Evolutionary conservation across 768 basidiomycete species (phyloP).

Genomic region (Tricholoma sp.): DNA sequence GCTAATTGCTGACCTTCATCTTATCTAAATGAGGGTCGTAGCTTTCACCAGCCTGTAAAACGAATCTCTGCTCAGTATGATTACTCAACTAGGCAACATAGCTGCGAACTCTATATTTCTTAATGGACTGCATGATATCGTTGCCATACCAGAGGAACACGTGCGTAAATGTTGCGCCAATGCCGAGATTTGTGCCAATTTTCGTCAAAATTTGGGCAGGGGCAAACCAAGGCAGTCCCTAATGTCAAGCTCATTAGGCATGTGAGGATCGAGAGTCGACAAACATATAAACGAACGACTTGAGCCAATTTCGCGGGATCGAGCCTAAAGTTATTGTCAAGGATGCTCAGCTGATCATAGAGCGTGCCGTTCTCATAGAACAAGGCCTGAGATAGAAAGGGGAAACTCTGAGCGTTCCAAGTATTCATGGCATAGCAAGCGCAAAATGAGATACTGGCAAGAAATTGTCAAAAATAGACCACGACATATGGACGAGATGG

Average conservation of each 20-base stretch:
- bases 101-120: conserved; percentile 31
- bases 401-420: conserved; percentile 6
- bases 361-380: conserved; percentile 41
- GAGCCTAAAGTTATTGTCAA: conserved; percentile 46
- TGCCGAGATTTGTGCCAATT: conserved; percentile 31
- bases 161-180: conserved; percentile 47
- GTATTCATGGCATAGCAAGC: conserved; percentile 1
- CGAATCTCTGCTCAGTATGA: background rate
- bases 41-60: background rate
- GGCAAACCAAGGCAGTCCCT: conserved; percentile 44
- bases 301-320: conserved; percentile 43
- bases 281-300: conserved; percentile 25
- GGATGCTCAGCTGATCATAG: conserved; percentile 49
- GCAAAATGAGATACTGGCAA: background rate
- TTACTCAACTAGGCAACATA: background rate
- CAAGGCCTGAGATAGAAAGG: conserved; percentile 25
- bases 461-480: too few species aligned
- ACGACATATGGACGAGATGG: conserved; percentile 17
- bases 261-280: conserved; percentile 5
- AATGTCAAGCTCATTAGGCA: background rate
- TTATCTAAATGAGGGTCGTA: background rate
- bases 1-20: background rate
- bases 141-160: conserved; percentile 50
- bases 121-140: conserved; percentile 38
- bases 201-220: conserved; percentile 38